phyloP scores from a whole-genome alignment of 129 eudicot species.

The Escallonia rubra region DNA sequence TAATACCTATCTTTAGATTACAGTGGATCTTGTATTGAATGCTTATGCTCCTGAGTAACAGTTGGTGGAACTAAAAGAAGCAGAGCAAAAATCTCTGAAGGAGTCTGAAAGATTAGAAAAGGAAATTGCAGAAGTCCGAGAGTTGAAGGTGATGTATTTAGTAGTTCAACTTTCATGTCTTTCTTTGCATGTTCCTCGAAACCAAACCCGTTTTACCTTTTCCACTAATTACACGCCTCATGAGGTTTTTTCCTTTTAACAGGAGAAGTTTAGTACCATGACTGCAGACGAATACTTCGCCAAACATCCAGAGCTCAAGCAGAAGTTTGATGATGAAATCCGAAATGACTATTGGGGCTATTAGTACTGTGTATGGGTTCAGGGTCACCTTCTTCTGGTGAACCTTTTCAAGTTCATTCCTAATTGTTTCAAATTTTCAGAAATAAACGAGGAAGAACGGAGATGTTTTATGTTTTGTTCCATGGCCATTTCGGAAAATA shows the following conservation, averaged over 20 bases:
- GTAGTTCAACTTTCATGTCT: not conserved
- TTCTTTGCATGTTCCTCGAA: not conserved
- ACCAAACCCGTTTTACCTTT: not conserved
- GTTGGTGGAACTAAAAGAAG: slow-evolving; percentile 91
- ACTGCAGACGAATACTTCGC: slow-evolving; percentile 90
- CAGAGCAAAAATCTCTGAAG: slow-evolving; percentile 66
- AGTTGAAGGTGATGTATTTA: slow-evolving; percentile 53
- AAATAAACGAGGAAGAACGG: not conserved
- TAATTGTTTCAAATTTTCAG: not conserved
- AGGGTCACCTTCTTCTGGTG: slow-evolving; percentile 3
- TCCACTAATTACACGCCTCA: not conserved
- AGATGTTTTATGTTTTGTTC: not conserved
- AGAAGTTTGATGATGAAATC: slow-evolving; percentile 89
- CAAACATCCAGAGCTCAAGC: slow-evolving; percentile 83
- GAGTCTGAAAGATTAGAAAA: slow-evolving; percentile 90
- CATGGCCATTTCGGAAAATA: too few relatives aligned
- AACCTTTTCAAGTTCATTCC: slow-evolving; percentile 1
- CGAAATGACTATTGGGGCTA: slow-evolving; percentile 92
- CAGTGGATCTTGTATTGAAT: too few relatives aligned
- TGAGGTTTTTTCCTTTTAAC: slow-evolving; percentile 8
- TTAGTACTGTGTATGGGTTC: slow-evolving; percentile 21
- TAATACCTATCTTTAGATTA: not conserved
- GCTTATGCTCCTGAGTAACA: slow-evolving; percentile 11
- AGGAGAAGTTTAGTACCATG: slow-evolving; percentile 82
- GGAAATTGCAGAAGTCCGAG: slow-evolving; percentile 84